phyloP scores from a whole-genome alignment of 2,329 filamentous ascomycete genomes.

The Exserohilum rostratum region DNA sequence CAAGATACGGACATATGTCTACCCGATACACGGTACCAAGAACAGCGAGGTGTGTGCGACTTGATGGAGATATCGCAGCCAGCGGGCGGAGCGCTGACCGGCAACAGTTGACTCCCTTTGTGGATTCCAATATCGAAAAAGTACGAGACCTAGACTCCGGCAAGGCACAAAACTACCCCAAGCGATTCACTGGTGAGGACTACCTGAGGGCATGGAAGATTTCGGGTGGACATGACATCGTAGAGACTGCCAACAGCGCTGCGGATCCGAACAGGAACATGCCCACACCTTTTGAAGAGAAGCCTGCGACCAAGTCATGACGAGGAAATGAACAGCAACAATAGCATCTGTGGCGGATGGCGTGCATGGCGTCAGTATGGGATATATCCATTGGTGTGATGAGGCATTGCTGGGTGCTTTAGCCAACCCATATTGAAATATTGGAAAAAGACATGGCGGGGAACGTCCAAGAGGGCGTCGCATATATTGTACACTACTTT shows the following conservation, averaged over 20 bases:
- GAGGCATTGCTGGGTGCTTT: slow-evolving; percentile 5
- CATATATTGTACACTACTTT: slow-evolving; percentile 14
- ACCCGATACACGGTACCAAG: slow-evolving; percentile 69
- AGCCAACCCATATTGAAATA: neutral
- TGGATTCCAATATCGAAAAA: slow-evolving; percentile 65
- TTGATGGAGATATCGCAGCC: neutral
- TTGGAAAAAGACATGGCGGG: neutral
- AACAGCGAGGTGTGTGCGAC: slow-evolving; percentile 44
- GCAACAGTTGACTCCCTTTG: slow-evolving; percentile 78
- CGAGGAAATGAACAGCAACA: neutral
- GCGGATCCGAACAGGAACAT: slow-evolving; percentile 22
- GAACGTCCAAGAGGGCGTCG: neutral
- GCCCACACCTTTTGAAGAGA: slow-evolving; percentile 37
- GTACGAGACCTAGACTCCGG: slow-evolving; percentile 19
- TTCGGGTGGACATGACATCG: slow-evolving; percentile 37
- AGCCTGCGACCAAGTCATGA: slow-evolving; percentile 19
- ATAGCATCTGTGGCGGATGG: too few relatives aligned
- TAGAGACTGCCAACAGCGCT: slow-evolving; percentile 11
- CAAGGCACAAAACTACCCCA: slow-evolving; percentile 25
- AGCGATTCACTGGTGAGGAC: slow-evolving; percentile 39
- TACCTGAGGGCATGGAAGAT: slow-evolving; percentile 46
- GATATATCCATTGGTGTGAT: neutral
- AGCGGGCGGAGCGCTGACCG: slow-evolving; percentile 1
- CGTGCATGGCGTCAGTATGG: neutral
- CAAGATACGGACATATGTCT: slow-evolving; percentile 90